Conservation (phyloP, 768 basidiomycete genomes). For the Holtermanniella nyarrowii region DNA sequence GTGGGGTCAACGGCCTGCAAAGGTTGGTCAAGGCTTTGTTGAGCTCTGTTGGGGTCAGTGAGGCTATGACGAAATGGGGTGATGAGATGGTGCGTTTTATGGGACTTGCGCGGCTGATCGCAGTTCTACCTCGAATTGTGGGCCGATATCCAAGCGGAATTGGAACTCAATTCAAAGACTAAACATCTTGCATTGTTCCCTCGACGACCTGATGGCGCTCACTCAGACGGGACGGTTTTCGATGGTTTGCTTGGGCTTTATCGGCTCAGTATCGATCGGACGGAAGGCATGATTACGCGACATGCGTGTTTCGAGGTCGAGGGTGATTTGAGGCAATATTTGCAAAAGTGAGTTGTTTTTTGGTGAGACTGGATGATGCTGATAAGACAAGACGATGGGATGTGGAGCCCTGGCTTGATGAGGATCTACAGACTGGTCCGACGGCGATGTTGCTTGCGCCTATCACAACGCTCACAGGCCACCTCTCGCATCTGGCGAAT, state of each 20-base stretch:
- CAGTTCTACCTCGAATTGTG: slow-evolving; percentile 91
- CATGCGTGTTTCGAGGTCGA: slow-evolving; percentile 77
- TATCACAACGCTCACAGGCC: slow-evolving; percentile 68
- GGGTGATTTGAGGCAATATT: slow-evolving; percentile 59
- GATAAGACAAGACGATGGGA: slow-evolving; percentile 40
- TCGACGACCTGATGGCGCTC: not conserved
- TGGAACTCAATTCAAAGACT: slow-evolving; percentile 6
- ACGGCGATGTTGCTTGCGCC: slow-evolving; percentile 64
- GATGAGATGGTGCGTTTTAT: slow-evolving; percentile 65
- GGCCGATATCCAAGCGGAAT: slow-evolving; percentile 30
- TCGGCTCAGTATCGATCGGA: slow-evolving; percentile 51
- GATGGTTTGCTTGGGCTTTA: slow-evolving; percentile 64
- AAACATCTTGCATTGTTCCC: not conserved
- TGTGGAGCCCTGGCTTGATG: slow-evolving; percentile 36
- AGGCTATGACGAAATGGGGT: slow-evolving; percentile 67
- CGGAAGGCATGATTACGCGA: slow-evolving; percentile 78
- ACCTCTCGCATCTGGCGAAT: slow-evolving; percentile 57
- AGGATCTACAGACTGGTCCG: slow-evolving; percentile 43
- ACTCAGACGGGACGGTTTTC: slow-evolving; percentile 56
- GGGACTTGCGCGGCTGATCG: not conserved
- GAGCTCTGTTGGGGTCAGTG: slow-evolving; percentile 63
- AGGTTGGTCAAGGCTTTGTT: slow-evolving; percentile 75
- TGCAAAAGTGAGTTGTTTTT: slow-evolving; percentile 49
- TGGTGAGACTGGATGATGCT: slow-evolving; percentile 6
- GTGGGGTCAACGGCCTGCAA: slow-evolving; percentile 71